Evolutionary conservation across 2,329 filamentous ascomycete genomes (phyloP), one percentile per base, ranked within the genome.

Genomic region (Metarhizium guizhouense): DNA sequence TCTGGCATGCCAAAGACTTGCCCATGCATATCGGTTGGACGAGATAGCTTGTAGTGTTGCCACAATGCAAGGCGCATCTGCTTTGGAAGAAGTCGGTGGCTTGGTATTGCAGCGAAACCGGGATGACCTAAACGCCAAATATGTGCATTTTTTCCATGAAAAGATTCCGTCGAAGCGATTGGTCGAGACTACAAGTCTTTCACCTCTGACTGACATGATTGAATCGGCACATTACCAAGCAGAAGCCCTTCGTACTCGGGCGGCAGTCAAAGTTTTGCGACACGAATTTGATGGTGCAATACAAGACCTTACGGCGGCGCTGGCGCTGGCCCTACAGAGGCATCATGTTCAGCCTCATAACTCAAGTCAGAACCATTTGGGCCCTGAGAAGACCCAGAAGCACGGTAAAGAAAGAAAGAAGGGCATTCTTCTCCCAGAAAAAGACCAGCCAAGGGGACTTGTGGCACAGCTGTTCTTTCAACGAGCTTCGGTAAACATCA

Each of bases 101-200:
- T 75, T 87, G 58, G 89, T 95, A 36, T 72, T 94, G 58, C 83
- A 88, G 67, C 78, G 88, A 58, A 85, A 82, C 58, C 76, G 82
- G n/a, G 68, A 77, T 52, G 84, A 91, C 64, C 71, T 77, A 47
- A 87, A 94, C 64, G 90, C 88, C 32, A 87, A 86, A 69, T 94
- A 94, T 67, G 90, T 94, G n/a, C 87, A 94, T 67, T 94, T 93
- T 72, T 95, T 95, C 69, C 88, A 93, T 71, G 88, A 95, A 71
- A 94, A 93, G 79, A 92, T 94, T 30, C 87, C 88, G 1, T 87
- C 84, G 45, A 76, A 86, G 47, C 84, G 87, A 67, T 74, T 94
- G 67, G 86, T 84, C 40, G 82, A 89, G 63, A 85, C 80, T 62
- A 92, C 88, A 8, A 85, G 82, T 59, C 70, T 92, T 56, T 73